Conservation (phyloP, 2,329 filamentous ascomycete species). For the Basipetospora chlamydospora region DNA sequence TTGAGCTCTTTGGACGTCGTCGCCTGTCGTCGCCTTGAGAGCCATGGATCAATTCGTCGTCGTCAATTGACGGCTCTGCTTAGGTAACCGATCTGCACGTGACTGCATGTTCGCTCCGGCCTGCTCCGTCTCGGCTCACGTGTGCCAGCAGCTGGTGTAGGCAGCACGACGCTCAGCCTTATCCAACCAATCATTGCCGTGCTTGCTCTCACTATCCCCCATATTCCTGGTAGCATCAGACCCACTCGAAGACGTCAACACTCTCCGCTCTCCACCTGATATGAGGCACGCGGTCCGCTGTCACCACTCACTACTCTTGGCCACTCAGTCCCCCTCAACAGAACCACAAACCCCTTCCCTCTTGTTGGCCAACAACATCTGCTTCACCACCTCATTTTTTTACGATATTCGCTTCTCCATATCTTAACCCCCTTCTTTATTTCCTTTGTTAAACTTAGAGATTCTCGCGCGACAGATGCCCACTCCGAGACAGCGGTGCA, state of each 20-base stretch:
- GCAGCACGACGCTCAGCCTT: neutral
- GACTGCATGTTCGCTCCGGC: too few relatives aligned
- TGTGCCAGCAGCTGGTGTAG: neutral
- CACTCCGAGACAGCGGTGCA: too few relatives aligned
- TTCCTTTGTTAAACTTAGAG: neutral
- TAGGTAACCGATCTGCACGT: too few relatives aligned
- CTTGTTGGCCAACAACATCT: slow-evolving; percentile 1
- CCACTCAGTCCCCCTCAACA: slow-evolving; percentile 5
- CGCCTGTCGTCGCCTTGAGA: too few relatives aligned
- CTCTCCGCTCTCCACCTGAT: slow-evolving; percentile 4
- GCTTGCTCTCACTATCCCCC: neutral
- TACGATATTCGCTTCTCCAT: neutral
- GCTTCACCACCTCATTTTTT: neutral
- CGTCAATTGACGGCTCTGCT: too few relatives aligned
- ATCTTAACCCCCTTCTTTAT: too few relatives aligned
- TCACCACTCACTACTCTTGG: neutral
- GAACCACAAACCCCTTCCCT: neutral
- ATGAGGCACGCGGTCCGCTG: slow-evolving; percentile 5
- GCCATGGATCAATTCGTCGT: too few relatives aligned
- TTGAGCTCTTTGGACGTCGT: too few relatives aligned
- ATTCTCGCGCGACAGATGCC: too few relatives aligned
- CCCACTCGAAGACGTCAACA: slow-evolving; percentile 3
- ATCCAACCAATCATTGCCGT: neutral
- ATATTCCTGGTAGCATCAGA: too few relatives aligned
- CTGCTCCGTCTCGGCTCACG: too few relatives aligned